Evolutionary conservation across 2,329 filamentous ascomycete species (phyloP).

Genomic region (Pseudocercospora pini-densiflorae): DNA sequence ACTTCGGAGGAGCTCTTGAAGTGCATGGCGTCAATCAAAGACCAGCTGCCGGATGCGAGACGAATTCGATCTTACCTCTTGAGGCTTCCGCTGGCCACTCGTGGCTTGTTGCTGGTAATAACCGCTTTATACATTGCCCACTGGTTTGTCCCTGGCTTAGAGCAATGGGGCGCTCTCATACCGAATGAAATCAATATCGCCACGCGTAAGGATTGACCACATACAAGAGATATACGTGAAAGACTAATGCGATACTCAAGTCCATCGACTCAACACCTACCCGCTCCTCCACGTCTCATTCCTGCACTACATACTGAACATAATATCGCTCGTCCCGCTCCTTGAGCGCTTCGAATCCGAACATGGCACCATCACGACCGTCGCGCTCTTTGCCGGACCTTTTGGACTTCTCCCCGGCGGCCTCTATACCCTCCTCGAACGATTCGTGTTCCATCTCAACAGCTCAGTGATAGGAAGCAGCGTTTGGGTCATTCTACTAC

Average conservation of each 20-base stretch:
- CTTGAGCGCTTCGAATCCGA: conserved; percentile 93
- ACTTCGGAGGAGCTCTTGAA: neutral
- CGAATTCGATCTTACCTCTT: conserved; percentile 80
- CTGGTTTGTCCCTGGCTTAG: conserved; percentile 72
- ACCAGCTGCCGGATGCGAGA: conserved; percentile 66
- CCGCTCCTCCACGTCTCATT: conserved; percentile 83
- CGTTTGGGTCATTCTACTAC: conserved; percentile 89
- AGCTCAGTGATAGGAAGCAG: conserved; percentile 81
- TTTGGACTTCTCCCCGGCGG: conserved; percentile 70
- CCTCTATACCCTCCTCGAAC: conserved; percentile 80
- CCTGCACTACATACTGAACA: conserved; percentile 79
- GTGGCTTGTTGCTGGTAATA: conserved; percentile 69
- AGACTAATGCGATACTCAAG: conserved; percentile 52
- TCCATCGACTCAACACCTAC: conserved; percentile 92
- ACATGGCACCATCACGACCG: conserved; percentile 85
- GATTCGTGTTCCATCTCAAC: conserved; percentile 71
- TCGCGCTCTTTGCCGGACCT: conserved; percentile 83
- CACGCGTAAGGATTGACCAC: conserved; percentile 63
- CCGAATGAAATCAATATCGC: conserved; percentile 74
- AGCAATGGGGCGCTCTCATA: conserved; percentile 77
- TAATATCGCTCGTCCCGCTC: conserved; percentile 80
- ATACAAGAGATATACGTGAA: neutral
- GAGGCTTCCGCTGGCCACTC: conserved; percentile 86
- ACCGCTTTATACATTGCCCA: conserved; percentile 70
- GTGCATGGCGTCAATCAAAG: conserved; percentile 7